Evolutionary conservation across 768 basidiomycete genomes (phyloP).

Genomic region (Hericium rajendrae): DNA sequence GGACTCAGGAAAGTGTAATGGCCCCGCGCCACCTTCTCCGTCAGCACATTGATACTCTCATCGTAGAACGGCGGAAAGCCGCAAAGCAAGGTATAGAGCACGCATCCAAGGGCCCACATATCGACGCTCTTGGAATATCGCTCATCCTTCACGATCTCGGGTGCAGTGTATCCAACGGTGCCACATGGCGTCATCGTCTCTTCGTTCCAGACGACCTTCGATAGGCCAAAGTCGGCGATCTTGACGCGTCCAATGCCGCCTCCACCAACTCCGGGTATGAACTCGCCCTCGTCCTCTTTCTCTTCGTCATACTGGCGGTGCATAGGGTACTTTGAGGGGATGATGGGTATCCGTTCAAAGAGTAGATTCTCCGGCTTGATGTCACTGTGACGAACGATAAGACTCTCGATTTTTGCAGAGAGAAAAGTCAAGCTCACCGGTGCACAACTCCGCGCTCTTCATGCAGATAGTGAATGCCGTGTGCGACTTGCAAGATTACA

Average conservation of each 20-base stretch:
- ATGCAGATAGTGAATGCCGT: slow-evolving; percentile 91
- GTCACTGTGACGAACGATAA: slow-evolving; percentile 36
- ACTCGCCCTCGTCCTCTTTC: slow-evolving; percentile 98
- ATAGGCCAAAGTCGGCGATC: slow-evolving; percentile 96
- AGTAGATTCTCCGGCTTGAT: slow-evolving; percentile 98
- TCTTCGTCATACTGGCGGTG: slow-evolving; percentile 93
- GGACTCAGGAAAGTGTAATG: slow-evolving; percentile 98
- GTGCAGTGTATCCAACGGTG: slow-evolving; percentile 99
- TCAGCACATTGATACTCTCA: slow-evolving; percentile 95
- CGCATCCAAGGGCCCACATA: slow-evolving; percentile 99
- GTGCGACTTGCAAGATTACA: slow-evolving; percentile 91
- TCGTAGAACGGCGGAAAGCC: slow-evolving; percentile 99
- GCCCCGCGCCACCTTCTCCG: slow-evolving; percentile 95
- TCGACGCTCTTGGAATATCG: slow-evolving; percentile 94
- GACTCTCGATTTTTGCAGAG: background rate
- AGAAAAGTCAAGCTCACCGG: slow-evolving; percentile 34
- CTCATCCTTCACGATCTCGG: slow-evolving; percentile 99
- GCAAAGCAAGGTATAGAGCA: slow-evolving; percentile 95
- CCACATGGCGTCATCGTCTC: slow-evolving; percentile 99
- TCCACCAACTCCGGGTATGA: slow-evolving; percentile 83
- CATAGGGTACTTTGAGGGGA: slow-evolving; percentile 68
- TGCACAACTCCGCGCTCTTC: slow-evolving; percentile 98
- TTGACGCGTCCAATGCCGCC: slow-evolving; percentile 97
- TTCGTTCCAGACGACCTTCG: slow-evolving; percentile 98
- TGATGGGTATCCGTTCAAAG: slow-evolving; percentile 86